These are phyloP conservation scores for Quercus bicolor DNA, from an alignment of 306 rosid genomes.

Conservation along the genomic window DNA sequence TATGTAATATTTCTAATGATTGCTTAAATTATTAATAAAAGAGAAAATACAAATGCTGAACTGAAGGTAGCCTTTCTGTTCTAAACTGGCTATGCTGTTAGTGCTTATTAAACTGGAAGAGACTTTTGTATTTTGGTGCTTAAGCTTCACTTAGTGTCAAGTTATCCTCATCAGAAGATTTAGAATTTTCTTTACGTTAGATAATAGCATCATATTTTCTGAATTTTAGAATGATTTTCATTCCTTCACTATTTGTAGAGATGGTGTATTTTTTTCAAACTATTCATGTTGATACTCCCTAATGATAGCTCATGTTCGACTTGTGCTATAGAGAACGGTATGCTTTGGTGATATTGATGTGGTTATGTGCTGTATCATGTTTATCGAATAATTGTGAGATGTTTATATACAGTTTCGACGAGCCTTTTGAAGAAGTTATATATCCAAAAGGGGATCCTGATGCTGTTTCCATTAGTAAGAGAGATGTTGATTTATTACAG, in stretches of 20 bases:
- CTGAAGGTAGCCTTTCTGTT: too few relatives aligned
- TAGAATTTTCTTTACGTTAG: neutral
- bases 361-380: neutral
- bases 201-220: neutral
- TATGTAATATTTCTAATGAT: conserved; percentile 2
- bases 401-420: conserved; percentile 61
- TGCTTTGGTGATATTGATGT: neutral
- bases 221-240: neutral
- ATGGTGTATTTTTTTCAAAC: neutral
- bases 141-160: neutral
- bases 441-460: conserved; percentile 94
- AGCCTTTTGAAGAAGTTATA: conserved; percentile 73
- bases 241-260: neutral
- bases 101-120: neutral
- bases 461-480: conserved; percentile 83
- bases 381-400: conserved; percentile 15
- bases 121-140: neutral
- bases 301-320: neutral
- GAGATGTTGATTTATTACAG: conserved; percentile 91
- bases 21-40: neutral
- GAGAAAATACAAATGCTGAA: neutral
- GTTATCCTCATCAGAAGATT: neutral
- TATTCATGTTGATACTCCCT: neutral
- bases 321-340: neutral
- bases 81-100: neutral